Evolutionary conservation across 2,329 filamentous ascomycete genomes (phyloP), one percentile per base, ranked within the genome.

Genomic region (Tolypocladium album): DNA sequence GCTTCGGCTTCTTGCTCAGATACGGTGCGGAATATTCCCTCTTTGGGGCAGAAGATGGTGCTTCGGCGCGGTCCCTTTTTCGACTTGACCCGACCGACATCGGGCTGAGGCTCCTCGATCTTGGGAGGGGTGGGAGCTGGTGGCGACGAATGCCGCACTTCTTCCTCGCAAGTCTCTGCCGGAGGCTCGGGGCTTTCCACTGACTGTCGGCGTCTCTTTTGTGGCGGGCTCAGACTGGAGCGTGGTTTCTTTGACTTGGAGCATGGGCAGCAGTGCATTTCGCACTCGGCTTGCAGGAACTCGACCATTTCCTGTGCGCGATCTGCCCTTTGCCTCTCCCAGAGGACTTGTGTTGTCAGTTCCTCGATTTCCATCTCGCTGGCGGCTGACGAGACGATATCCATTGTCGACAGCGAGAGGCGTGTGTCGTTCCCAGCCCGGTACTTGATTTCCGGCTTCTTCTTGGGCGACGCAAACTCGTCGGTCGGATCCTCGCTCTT

Each of bases 241-340:
- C 62, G 61, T 31, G 58, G 56, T 59, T 66, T 66, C 9, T 36
- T 62, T 0, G 68, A 64, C 60, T 76, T 81, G 61, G 76, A 81
- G 68, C 86, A 88, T 1, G 81, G 76, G 74, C 88, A 90, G 72
- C 82, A 85, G 55, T 82, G 80, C 64, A 92, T 81, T 57, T 84
- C 80, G 70, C 88, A 91, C 70, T 93, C 89, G 59, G 88, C 82
- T 68, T 89, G 84, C 69, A 92, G 78, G 71, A 90, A 92, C 39
- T 92, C 87, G 56, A 91, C 79, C 68, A 88, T 83, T 62, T 91
- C 88, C 63, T 88, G 79, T 0, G 88, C 87, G 9, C 87, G 82
- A 63, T 88, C 81, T 12, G 88, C 86, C 59, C 87, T 79, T 68
- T 83, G 81, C 74, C 82, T 76, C 72, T 83, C 82, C 80, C 82